Evolutionary conservation across 345 rosid species (phyloP).

Genomic region (Salix purpurea): DNA sequence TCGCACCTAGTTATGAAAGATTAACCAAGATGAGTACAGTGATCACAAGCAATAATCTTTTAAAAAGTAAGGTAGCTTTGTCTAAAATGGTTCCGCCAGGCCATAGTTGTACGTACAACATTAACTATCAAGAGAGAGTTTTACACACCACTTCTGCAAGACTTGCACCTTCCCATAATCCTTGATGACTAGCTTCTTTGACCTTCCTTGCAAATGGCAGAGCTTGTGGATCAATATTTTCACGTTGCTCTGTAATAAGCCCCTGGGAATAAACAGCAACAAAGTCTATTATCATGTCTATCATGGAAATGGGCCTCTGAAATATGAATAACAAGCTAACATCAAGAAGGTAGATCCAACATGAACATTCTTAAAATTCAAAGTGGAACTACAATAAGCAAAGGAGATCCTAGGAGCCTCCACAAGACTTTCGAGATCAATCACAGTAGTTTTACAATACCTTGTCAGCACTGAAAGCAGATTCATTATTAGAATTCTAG

Average conservation of each 20-base stretch:
- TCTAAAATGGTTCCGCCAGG: neutral
- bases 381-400: neutral
- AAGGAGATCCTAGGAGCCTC: neutral
- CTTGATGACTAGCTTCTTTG: slow-evolving; percentile 81
- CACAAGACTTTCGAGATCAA: neutral
- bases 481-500: neutral
- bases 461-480: neutral
- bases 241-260: slow-evolving; percentile 81
- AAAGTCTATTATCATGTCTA: slow-evolving; percentile 13
- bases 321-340: neutral
- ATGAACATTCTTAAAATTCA: neutral
- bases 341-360: neutral
- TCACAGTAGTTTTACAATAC: neutral
- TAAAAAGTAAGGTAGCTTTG: neutral
- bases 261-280: slow-evolving; percentile 51
- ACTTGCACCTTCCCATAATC: slow-evolving; percentile 80
- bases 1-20: slow-evolving; percentile 53
- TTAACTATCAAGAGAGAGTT: neutral
- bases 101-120: neutral
- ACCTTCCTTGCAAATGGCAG: slow-evolving; percentile 74
- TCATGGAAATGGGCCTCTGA: neutral
- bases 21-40: neutral
- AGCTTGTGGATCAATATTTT: slow-evolving; percentile 70
- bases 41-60: neutral
- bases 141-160: slow-evolving; percentile 84